Conservation (phyloP, 169 alveolate genomes). For the Eimeria necatrix region DNA sequence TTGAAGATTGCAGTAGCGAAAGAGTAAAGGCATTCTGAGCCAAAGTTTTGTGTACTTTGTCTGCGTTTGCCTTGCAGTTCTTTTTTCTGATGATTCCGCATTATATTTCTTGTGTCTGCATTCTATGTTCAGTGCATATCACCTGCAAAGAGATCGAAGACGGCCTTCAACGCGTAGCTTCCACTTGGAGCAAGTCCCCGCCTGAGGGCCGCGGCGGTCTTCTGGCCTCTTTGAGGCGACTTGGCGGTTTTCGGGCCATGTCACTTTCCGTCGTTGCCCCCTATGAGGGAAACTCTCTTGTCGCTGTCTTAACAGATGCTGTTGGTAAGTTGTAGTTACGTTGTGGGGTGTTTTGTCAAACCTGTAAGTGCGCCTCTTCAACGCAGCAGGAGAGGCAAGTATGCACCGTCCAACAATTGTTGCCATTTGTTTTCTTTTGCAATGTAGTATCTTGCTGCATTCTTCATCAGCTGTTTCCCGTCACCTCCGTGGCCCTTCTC, state of each 20-base stretch:
- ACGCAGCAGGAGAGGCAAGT: too few relatives aligned
- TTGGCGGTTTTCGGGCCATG: background rate
- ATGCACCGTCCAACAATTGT: too few relatives aligned
- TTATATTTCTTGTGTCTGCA: background rate
- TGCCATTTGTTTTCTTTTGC: background rate
- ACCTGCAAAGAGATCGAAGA: background rate
- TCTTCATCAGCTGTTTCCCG: background rate
- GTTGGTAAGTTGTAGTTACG: background rate
- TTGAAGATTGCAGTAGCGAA: too few relatives aligned
- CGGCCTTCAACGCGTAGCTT: background rate
- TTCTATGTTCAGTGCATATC: background rate
- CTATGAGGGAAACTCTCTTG: background rate
- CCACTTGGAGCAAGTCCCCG: background rate
- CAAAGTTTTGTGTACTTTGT: too few relatives aligned
- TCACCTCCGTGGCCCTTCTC: background rate
- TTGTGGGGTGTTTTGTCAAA: too few relatives aligned
- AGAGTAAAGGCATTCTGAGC: too few relatives aligned
- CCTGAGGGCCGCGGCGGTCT: slow-evolving; percentile 27
- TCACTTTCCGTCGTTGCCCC: slow-evolving; percentile 16
- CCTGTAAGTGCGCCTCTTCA: too few relatives aligned
- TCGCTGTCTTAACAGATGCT: background rate
- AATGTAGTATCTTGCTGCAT: background rate
- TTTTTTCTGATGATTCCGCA: too few relatives aligned
- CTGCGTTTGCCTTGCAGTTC: too few relatives aligned
- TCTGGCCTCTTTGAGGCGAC: background rate